These are phyloP conservation scores for Trichosporon sp. DNA, from an alignment of 1,284 basidiomycete genomes.

Conservation along the genomic window DNA sequence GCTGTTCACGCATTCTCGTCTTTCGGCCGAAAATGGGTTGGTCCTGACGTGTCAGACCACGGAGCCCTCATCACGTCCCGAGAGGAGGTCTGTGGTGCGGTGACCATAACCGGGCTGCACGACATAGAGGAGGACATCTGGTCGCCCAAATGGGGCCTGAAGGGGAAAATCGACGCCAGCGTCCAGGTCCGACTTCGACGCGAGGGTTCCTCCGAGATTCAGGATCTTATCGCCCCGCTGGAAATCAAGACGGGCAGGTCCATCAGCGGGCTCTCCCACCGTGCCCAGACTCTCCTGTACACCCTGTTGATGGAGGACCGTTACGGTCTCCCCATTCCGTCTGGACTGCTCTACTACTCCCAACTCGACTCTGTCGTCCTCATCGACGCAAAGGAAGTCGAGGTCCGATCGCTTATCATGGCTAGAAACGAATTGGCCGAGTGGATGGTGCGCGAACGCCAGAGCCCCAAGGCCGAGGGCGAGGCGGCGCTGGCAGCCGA, in stretches of 20 bases:
- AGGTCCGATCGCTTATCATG: slow-evolving; percentile 75
- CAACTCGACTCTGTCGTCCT: slow-evolving; percentile 81
- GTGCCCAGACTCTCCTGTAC: slow-evolving; percentile 97
- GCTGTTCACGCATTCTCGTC: slow-evolving; percentile 41
- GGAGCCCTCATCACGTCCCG: slow-evolving; percentile 16
- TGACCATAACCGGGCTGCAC: slow-evolving; percentile 69
- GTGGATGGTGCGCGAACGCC: slow-evolving; percentile 55
- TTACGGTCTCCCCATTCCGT: slow-evolving; percentile 58
- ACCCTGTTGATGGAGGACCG: slow-evolving; percentile 86
- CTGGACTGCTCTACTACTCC: slow-evolving; percentile 90
- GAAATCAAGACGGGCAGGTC: slow-evolving; percentile 93
- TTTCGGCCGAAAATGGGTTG: slow-evolving; percentile 45
- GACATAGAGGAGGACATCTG: slow-evolving; percentile 97
- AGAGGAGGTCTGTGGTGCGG: slow-evolving; percentile 31
- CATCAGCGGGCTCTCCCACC: slow-evolving; percentile 77
- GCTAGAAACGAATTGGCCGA: slow-evolving; percentile 80
- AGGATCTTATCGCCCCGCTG: slow-evolving; percentile 57
- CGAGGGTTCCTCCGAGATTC: slow-evolving; percentile 18
- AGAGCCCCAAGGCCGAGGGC: neutral
- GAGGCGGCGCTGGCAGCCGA: slow-evolving; percentile 7
- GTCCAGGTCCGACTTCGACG: slow-evolving; percentile 63
- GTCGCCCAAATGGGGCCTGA: slow-evolving; percentile 90
- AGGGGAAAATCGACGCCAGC: slow-evolving; percentile 92
- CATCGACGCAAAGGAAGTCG: slow-evolving; percentile 71
- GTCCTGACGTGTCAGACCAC: slow-evolving; percentile 17